Base-by-base conservation (phyloP, 768 basidiomycete genomes). In the Rhodocollybia butyracea region DNA sequence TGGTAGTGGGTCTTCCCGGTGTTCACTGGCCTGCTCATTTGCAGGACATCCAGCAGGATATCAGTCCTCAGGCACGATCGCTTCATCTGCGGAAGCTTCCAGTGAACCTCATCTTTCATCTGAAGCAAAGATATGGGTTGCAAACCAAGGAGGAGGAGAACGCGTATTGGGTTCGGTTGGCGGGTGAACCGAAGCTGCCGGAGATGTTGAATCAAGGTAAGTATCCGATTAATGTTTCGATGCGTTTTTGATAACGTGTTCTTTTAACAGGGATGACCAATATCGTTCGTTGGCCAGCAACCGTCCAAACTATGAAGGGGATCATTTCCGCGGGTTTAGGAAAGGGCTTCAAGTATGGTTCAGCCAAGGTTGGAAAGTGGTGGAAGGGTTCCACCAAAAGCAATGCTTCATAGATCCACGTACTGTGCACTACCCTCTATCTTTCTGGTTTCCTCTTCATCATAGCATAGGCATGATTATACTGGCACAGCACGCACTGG, bases 341-440 rank as follows among this genome's bases (percentile, higher is more conserved):
- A 46, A 94, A 94, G 78, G 91, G 90, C 65, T 55, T 85, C 5
- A 81, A 81, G 40, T 98, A 98, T 63, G 74, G 81, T 42, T 60
- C 77, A 24, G 83, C 86, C 43, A 98, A 98, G 74, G 73, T 95
- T 19, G 70, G 80, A 34, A 98, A 98, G 71, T 97, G 93, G 89
- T 89, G 89, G 83, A 63, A 61, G 43, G 74, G 79, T 24, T 67
- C 72, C 30, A 11, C 21, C 22, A 53, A 53, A 21, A 43, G 39
- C 30, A 40, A 32, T 11, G 27, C 38, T 24, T 53, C 41, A 53
- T 53, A 53, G 39, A 19, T 42, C 2, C 32, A 19, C 10, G 6
- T 15, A 3, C 13, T 17, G 4, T 46, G n/a, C 27, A 8, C 11
- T 15, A 36, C 13, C 12, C 40, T 41, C 17, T 17, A 12, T 7